A percentile compares a stretch with the other conserved stretches of the same genome.
Evolutionary conservation across 495 filamentous ascomycete species (phyloP).

Genomic region (Lasiosphaeria hispida): DNA sequence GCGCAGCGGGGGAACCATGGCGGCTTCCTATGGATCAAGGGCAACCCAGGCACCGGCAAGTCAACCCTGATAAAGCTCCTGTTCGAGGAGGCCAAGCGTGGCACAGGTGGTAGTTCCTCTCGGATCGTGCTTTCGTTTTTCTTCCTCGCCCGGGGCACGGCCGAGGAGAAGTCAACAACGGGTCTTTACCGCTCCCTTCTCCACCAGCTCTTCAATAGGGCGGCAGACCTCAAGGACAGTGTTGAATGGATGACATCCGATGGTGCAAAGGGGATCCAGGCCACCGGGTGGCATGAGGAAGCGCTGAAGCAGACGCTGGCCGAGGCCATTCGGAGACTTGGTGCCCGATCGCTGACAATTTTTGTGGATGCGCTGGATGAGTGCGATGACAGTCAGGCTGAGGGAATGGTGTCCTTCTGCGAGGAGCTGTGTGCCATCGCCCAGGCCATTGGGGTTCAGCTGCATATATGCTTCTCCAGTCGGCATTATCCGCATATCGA

Average conservation of each 20-base stretch:
- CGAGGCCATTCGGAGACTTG: conserved; percentile 8
- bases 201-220: conserved; percentile 20
- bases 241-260: conserved; percentile 14
- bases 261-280: conserved; percentile 14
- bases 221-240: conserved; percentile 4
- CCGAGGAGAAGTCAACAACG: conserved; percentile 42
- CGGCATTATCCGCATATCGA: conserved; percentile 49
- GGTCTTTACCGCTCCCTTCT: conserved; percentile 52
- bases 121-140: conserved; percentile 45
- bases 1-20: conserved; percentile 32
- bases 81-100: conserved; percentile 22
- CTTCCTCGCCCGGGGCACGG: conserved; percentile 49
- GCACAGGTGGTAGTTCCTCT: neutral
- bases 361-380: conserved; percentile 46
- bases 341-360: conserved; percentile 6
- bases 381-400: conserved; percentile 30
- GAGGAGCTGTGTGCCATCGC: conserved; percentile 28
- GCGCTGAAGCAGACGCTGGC: conserved; percentile 15
- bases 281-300: conserved; percentile 12
- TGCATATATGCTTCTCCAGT: conserved; percentile 47
- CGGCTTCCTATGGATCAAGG: conserved; percentile 54
- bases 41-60: conserved; percentile 55
- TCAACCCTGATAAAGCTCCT: conserved; percentile 53
- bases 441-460: neutral
- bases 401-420: conserved; percentile 35